These are phyloP conservation scores for Amyloporia xantha DNA, from an alignment of 768 basidiomycete genomes.

Conservation along the genomic window DNA sequence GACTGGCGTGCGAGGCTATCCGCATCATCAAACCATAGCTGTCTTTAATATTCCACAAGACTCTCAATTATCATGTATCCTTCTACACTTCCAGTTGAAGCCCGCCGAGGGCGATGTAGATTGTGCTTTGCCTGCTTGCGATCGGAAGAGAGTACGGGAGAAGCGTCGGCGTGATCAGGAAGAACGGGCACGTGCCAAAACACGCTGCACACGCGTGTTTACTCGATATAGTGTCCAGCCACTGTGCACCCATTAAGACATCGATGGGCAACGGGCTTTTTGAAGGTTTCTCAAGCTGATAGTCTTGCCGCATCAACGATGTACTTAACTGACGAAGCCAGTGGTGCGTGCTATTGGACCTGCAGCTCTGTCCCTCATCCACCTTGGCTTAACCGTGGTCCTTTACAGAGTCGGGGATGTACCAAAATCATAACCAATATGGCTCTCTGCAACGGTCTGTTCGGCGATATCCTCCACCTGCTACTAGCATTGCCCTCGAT, in stretches of 20 bases:
- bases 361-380: neutral
- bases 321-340: constrained; percentile 14
- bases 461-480: constrained; percentile 10
- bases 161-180: constrained; percentile 1
- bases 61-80: neutral
- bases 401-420: neutral
- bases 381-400: too few relatives aligned
- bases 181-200: constrained; percentile 19
- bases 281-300: neutral
- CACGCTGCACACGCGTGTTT: constrained; percentile 25
- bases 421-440: constrained; percentile 9
- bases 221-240: constrained; percentile 14
- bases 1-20: neutral
- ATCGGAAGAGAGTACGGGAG: neutral
- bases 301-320: constrained; percentile 7
- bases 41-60: neutral
- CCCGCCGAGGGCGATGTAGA: neutral
- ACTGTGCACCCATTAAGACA: constrained; percentile 1
- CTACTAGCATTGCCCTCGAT: constrained; percentile 21
- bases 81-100: too few relatives aligned
- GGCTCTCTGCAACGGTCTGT: constrained; percentile 6
- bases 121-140: neutral
- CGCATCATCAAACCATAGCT: neutral
- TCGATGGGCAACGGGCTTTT: constrained; percentile 3
- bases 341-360: constrained; percentile 6